These are phyloP conservation scores for Diaporthe destruens DNA, from an alignment of 2,329 filamentous ascomycete genomes.

Conservation along the genomic window DNA sequence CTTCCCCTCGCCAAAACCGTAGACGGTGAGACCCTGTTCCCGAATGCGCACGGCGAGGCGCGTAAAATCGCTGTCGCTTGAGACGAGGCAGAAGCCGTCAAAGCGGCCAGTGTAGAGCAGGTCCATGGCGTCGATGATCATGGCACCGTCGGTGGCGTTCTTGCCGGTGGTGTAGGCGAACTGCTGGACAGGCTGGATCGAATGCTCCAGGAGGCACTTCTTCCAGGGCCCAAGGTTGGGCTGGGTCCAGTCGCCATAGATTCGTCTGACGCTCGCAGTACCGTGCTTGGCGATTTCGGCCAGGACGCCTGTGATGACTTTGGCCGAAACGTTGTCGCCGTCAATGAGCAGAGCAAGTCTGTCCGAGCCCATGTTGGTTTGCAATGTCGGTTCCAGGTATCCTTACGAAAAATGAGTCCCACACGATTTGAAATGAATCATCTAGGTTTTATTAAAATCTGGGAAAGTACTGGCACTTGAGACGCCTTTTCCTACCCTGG, in stretches of 20 bases:
- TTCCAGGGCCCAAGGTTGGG: constrained; percentile 49
- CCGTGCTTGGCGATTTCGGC: constrained; percentile 52
- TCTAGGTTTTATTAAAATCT: too few relatives aligned
- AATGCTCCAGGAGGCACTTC: constrained; percentile 48
- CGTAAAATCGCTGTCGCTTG: constrained; percentile 51
- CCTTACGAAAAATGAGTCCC: not conserved
- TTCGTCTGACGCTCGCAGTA: constrained; percentile 48
- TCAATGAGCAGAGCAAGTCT: constrained; percentile 53
- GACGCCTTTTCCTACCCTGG: too few relatives aligned
- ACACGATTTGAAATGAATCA: too few relatives aligned
- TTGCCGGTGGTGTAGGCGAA: constrained; percentile 54
- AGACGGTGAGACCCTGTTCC: constrained; percentile 50
- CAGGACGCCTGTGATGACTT: constrained; percentile 44
- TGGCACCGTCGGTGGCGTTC: constrained; percentile 52
- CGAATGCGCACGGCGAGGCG: constrained; percentile 52
- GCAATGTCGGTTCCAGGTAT: too few relatives aligned
- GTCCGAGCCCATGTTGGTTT: constrained; percentile 1
- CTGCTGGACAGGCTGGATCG: constrained; percentile 53
- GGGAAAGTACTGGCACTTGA: too few relatives aligned
- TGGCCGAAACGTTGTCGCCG: constrained; percentile 49
- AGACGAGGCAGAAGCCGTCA: constrained; percentile 49
- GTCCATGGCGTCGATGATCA: constrained; percentile 56
- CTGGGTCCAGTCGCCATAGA: constrained; percentile 53
- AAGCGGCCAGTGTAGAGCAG: constrained; percentile 51
- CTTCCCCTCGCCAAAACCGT: constrained; percentile 52